Evolutionary conservation across 2,329 filamentous ascomycete genomes (phyloP), one percentile per base, ranked within the genome.

Genomic region (Claviceps cyperi): DNA sequence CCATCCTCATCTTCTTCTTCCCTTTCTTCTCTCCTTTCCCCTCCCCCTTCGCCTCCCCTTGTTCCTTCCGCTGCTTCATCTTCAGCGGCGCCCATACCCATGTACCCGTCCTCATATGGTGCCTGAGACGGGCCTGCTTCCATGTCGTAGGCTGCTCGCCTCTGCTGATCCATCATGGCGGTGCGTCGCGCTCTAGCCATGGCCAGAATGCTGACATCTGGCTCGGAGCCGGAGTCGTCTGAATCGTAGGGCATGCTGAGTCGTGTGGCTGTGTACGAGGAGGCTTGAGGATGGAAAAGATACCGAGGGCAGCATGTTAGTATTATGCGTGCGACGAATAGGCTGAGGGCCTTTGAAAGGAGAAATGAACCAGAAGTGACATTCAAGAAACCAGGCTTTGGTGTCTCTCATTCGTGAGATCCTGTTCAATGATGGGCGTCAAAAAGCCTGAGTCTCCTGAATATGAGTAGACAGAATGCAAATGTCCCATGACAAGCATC

Each of bases 221-320:
- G 64, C 50, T 68, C 66, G 4, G 65, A 67, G 53, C 58, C 59
- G 1, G 64, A 66, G 21, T 62, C 64, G 48, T 68, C 66, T 5
- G 62, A 66, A 15, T 63, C 62, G 5, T 61, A 54, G 9, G 65
- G 62, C 64, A 68, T 62, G 54, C 65, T 68, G 32, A 68, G 60
- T 38, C 65, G 60, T 22, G 63, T 61, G 44, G 61, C 51, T 21
- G 54, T 55, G 32, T 57, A 57, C 13, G 58, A 56, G 28, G 62
- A 58, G 46, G 63, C 65, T 67, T 53, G 24, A 32, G 19, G 21
- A 21, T 1, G 8, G 21, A 28, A n/a, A 19, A 32, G 39, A 62
- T 51, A 58, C 54, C 37, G 37, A 36, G 7, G 8, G 43, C 48
- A 50, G 45, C 22, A 43, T 28, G 41, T 24, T n/a, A 43, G 41